These are phyloP conservation scores for Sonneratia alba DNA, from an alignment of 345 rosid species.

Conservation along the genomic window DNA sequence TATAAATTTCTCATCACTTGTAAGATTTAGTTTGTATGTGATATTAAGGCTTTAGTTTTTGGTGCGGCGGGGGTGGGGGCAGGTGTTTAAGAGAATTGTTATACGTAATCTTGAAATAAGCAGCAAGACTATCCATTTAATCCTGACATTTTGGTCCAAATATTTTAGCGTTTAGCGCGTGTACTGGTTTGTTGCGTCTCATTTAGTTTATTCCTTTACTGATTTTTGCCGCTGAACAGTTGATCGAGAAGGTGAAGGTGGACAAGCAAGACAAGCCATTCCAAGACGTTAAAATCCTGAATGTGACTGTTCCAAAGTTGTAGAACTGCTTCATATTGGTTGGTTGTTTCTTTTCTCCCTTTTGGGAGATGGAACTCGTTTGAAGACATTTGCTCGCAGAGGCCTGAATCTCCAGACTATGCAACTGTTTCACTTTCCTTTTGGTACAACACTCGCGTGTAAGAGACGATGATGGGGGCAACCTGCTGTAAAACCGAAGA, in stretches of 20 bases:
- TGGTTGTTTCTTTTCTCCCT: neutral
- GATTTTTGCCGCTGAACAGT: constrained; percentile 26
- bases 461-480: neutral
- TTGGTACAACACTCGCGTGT: neutral
- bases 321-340: constrained; percentile 12
- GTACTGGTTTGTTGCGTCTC: neutral
- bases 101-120: neutral
- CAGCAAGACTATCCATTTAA: neutral
- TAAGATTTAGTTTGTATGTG: neutral
- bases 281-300: constrained; percentile 84
- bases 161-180: neutral
- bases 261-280: constrained; percentile 77
- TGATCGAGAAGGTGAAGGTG: constrained; percentile 91
- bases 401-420: neutral
- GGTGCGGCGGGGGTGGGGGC: too few relatives aligned
- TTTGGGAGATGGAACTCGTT: neutral
- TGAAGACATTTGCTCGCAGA: neutral
- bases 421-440: neutral
- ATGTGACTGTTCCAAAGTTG: constrained; percentile 75
- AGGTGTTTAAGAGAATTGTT: neutral
- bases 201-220: neutral
- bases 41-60: neutral
- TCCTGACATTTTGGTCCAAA: neutral
- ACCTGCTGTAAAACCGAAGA: neutral
- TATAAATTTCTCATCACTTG: neutral